phyloP scores from a whole-genome alignment of 306 rosid species.

The Ormosia semicastrata region DNA sequence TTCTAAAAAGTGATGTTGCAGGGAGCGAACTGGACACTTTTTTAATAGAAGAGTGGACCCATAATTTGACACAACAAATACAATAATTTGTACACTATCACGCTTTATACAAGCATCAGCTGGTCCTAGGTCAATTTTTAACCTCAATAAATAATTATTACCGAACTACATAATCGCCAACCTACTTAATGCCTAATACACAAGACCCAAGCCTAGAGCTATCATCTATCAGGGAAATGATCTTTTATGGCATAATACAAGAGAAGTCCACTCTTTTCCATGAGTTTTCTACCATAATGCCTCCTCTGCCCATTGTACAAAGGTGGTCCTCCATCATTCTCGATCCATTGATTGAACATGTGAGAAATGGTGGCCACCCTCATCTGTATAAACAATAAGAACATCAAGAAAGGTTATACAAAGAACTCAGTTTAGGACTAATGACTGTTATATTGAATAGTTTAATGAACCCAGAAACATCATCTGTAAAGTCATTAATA shows the following conservation, averaged over 20 bases:
- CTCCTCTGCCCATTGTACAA: background rate
- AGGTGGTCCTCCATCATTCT: constrained; percentile 28
- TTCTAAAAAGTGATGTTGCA: background rate
- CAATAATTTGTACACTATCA: constrained; percentile 31
- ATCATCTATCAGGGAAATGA: constrained; percentile 26
- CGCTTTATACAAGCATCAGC: constrained; percentile 44
- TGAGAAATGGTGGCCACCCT: constrained; percentile 55
- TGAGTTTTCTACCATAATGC: background rate
- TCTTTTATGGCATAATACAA: constrained; percentile 37
- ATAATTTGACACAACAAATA: constrained; percentile 15
- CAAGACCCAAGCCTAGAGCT: constrained; percentile 36
- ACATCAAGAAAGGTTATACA: constrained; percentile 8
- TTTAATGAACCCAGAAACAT: background rate
- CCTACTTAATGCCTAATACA: constrained; percentile 31
- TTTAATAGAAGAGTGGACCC: background rate
- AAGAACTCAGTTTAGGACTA: background rate
- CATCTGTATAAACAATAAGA: constrained; percentile 47
- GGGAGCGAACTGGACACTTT: background rate
- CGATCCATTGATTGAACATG: constrained; percentile 55
- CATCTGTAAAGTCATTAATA: background rate
- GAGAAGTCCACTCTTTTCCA: constrained; percentile 28
- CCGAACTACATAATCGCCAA: constrained; percentile 41
- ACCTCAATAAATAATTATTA: constrained; percentile 37
- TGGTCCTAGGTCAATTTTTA: constrained; percentile 45
- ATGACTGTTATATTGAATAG: background rate